Base-by-base conservation (phyloP, 2,329 filamentous ascomycete genomes). In the Aspergillus amoenus region DNA sequence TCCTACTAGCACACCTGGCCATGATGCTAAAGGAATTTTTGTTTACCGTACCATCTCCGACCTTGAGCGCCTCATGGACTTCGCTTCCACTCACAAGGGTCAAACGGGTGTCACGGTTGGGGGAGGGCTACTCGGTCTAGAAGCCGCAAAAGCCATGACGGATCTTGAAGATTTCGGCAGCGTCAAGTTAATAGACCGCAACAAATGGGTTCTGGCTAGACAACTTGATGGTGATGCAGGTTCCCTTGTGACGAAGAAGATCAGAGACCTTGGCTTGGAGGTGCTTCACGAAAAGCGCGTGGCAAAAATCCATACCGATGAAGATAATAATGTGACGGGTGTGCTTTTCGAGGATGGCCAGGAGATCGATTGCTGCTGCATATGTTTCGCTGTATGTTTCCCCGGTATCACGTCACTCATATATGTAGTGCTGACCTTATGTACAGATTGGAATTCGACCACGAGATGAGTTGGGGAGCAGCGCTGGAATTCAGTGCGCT, bases 81-180 rank as follows among this genome's bases (percentile, higher is more conserved):
- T 89, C 68, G 85, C 90, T 0, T 81, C 84, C 1, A 78, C 79
- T 11, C 84, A 85, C 53, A 88, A 86, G 64, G 90, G 85, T 4
- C 85, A 86, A 2, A 83, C 83, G 2, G 91, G 89, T 0, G 83
- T 86, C 4, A 91, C 94, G 0, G 89, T 96, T 3, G 92, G 92
- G 22, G 92, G 92, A 52, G 92, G 92, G 1, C 74, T 97, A 22
- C 81, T 96, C 0, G 92, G 92, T 0, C 82, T 97, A 0, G 92
- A 96, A 76, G 92, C 92, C 2, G 92, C 91, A 34, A 94, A 96
- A 67, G 92, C 92, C 2, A 92, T 96, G 90, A 88, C 93, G 78
- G 91, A 96, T 68, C 78, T 96, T 8, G 82, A 89, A 64, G 84
- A 86, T 51, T 95, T 89, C 68, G 79, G 82, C 12, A 84, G 85